Evolutionary conservation across 2,329 filamentous ascomycete species (phyloP).

Genomic region (Whalleya microplaca): DNA sequence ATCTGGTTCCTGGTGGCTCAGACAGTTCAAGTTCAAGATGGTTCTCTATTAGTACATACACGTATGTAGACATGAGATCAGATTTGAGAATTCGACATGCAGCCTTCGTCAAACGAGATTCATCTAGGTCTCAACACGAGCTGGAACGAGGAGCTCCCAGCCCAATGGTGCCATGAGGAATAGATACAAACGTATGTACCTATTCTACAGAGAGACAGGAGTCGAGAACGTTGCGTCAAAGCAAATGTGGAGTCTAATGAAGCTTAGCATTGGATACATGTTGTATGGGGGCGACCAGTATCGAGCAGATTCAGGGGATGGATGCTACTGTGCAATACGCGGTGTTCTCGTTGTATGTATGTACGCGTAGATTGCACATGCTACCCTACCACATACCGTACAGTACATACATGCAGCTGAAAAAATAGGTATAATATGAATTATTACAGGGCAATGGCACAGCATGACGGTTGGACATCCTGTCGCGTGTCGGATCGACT

Average conservation of each 20-base stretch:
- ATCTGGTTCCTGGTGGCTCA: background rate
- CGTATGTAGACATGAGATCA: background rate
- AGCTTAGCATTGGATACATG: background rate
- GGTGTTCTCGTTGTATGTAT: background rate
- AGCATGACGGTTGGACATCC: conserved; percentile 10
- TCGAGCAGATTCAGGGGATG: background rate
- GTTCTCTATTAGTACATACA: background rate
- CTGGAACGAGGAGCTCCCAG: conserved; percentile 7
- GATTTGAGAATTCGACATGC: background rate
- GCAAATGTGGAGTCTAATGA: background rate
- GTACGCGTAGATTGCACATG: background rate
- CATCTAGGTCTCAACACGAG: conserved; percentile 20
- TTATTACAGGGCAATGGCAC: background rate
- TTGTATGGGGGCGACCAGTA: background rate
- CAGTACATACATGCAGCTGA: background rate
- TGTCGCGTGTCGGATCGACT: conserved; percentile 44
- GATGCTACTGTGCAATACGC: background rate
- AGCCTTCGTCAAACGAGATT: background rate
- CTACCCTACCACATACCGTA: background rate
- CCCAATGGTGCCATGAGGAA: conserved; percentile 19
- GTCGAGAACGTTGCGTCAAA: background rate
- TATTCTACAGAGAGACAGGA: background rate
- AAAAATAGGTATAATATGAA: background rate
- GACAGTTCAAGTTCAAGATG: background rate
- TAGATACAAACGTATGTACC: background rate